A percentile compares a stretch with the other conserved stretches of the same genome.
Evolutionary conservation across 2,329 filamentous ascomycete species (phyloP).

Genomic region (Paecilomyces dactylethromorphus): DNA sequence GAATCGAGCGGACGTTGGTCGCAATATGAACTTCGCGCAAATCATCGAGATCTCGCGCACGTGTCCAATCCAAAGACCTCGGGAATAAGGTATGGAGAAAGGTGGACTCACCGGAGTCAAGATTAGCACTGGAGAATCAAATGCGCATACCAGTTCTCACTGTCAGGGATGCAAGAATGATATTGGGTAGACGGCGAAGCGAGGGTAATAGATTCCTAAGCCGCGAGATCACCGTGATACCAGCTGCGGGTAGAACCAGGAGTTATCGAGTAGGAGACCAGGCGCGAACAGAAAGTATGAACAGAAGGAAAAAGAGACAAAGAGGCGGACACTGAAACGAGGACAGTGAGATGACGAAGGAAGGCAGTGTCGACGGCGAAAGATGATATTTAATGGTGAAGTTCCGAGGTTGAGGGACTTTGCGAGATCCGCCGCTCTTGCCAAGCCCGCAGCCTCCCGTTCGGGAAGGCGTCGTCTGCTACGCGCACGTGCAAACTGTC

Average conservation of each 20-base stretch:
- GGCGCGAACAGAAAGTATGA: not conserved
- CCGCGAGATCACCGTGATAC: constrained; percentile 2
- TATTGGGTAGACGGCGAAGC: not conserved
- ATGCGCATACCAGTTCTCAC: constrained; percentile 5
- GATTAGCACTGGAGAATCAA: not conserved
- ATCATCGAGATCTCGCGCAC: not conserved
- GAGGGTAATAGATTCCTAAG: constrained; percentile 1
- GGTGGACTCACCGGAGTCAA: not conserved
- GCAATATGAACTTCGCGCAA: not conserved
- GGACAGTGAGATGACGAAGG: not conserved
- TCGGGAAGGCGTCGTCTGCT: constrained; percentile 2
- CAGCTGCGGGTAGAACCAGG: not conserved
- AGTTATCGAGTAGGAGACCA: not conserved
- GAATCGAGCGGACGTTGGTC: not conserved
- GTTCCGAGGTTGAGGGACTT: not conserved
- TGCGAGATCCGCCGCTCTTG: constrained; percentile 3
- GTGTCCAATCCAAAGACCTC: not conserved
- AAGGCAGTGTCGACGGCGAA: constrained; percentile 1
- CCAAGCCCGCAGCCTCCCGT: constrained; percentile 16
- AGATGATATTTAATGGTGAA: constrained; percentile 1
- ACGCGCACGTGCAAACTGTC: not conserved
- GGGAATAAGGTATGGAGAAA: not conserved
- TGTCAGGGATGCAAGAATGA: constrained; percentile 1
- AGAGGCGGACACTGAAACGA: not conserved
- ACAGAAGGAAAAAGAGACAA: not conserved